Base-by-base conservation (phyloP, 2,329 filamentous ascomycete species). In the Thermothelomyces thermophilus region DNA sequence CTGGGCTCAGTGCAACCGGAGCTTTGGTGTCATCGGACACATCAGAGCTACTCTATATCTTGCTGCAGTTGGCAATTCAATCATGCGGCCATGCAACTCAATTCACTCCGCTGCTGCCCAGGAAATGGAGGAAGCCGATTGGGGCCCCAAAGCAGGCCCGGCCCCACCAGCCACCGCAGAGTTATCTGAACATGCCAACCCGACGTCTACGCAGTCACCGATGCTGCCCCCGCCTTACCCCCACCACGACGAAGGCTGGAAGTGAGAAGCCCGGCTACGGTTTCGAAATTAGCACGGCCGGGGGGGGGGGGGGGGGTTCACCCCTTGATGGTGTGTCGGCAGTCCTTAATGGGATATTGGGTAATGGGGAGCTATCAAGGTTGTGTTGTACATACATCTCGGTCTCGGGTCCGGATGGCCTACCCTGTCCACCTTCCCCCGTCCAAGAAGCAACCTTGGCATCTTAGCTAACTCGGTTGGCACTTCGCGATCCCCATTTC, bases 351-450 rank as follows among this genome's bases (percentile, higher is more conserved):
- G n/a, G n/a, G n/a, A n/a, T n/a, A n/a, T n/a, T n/a, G n/a, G n/a
- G n/a, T n/a, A n/a, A n/a, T n/a, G n/a, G n/a, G n/a, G n/a, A n/a
- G n/a, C n/a, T n/a, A n/a, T n/a, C n/a, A n/a, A n/a, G n/a, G n/a
- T n/a, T n/a, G n/a, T n/a, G n/a, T n/a, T n/a, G n/a, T n/a, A n/a
- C n/a, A n/a, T n/a, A n/a, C n/a, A n/a, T n/a, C n/a, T n/a, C 31
- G 22, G 44, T 50, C 19, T 33, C 24, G 44, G 40, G 41, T 54
- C 31, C 35, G 48, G 48, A 35, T 26, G 31, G 30, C 22, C 31
- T 42, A 17, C 20, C 30, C 41, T 9, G 35, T 20, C 16, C 19
- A 6, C 16, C 41, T 11, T 26, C 24, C 24, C 9, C 24, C 17
- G 14, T 24, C 10, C 41, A 43, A 20, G 19, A 46, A 34, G 16